These are phyloP conservation scores for Diaporthe vaccinii DNA, from an alignment of 2,329 filamentous ascomycete genomes.

Conservation along the genomic window DNA sequence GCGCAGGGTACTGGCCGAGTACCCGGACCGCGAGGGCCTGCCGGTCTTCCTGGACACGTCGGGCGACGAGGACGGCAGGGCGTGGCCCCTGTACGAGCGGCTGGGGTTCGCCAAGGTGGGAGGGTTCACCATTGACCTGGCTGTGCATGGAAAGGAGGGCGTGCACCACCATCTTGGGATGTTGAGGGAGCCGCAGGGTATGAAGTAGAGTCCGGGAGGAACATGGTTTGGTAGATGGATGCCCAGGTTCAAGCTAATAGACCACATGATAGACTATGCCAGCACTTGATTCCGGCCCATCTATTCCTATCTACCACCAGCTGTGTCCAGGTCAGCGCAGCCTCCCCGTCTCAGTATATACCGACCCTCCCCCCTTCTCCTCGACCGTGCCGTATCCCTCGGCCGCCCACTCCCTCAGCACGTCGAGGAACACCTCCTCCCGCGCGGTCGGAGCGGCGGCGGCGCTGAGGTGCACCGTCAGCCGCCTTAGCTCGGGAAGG, in stretches of 20 bases:
- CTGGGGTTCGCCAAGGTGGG: conserved; percentile 27
- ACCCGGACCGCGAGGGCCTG: conserved; percentile 21
- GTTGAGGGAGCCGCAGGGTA: conserved; percentile 9
- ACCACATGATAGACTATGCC: not conserved
- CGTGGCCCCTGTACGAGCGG: conserved; percentile 33
- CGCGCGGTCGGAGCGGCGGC: not conserved
- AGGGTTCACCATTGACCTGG: conserved; percentile 29
- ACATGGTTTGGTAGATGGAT: not conserved
- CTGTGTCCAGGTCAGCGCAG: not conserved
- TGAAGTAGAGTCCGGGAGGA: not conserved
- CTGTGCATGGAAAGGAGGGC: not conserved
- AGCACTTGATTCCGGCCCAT: not conserved
- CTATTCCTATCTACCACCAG: not conserved
- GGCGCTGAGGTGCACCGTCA: conserved; percentile 24
- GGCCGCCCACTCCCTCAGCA: conserved; percentile 32
- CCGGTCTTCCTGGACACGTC: conserved; percentile 35
- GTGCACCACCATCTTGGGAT: conserved; percentile 30
- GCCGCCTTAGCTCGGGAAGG: conserved; percentile 32
- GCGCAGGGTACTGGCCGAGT: conserved; percentile 10
- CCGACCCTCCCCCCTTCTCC: conserved; percentile 28
- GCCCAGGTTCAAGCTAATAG: not conserved
- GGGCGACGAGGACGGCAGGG: conserved; percentile 32
- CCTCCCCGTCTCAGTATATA: conserved; percentile 32
- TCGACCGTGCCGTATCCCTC: conserved; percentile 31
- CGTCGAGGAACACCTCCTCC: conserved; percentile 30